phyloP scores from a whole-genome alignment of 768 basidiomycete species.

The Kwoniella sp. region DNA sequence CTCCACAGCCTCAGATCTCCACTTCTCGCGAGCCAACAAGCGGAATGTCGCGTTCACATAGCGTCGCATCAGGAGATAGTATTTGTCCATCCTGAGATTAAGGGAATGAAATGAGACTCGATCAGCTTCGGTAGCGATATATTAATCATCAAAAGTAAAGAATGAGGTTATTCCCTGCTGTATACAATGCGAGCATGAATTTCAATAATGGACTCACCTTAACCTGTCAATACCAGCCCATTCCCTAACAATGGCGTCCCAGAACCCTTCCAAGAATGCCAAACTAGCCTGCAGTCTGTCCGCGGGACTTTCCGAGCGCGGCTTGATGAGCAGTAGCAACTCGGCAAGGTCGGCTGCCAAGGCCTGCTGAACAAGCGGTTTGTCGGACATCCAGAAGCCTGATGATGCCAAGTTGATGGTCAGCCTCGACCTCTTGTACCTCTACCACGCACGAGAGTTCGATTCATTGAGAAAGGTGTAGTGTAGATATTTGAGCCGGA shows the following conservation, averaged over 20 bases:
- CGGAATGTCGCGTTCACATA: slow-evolving; percentile 85
- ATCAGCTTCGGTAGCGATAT: too few relatives aligned
- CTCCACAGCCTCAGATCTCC: slow-evolving; percentile 64
- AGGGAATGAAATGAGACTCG: too few relatives aligned
- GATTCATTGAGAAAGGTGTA: too few relatives aligned
- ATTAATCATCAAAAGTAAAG: too few relatives aligned
- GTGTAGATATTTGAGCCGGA: too few relatives aligned
- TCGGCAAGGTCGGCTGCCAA: slow-evolving; percentile 83
- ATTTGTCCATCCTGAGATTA: slow-evolving; percentile 82
- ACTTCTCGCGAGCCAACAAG: slow-evolving; percentile 69
- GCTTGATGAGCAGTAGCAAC: slow-evolving; percentile 71
- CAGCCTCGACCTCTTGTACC: too few relatives aligned
- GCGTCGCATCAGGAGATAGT: slow-evolving; percentile 87
- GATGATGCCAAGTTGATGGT: too few relatives aligned
- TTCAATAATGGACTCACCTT: slow-evolving; percentile 66
- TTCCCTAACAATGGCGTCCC: slow-evolving; percentile 84
- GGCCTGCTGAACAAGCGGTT: slow-evolving; percentile 91
- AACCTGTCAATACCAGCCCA: slow-evolving; percentile 91
- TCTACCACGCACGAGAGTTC: too few relatives aligned
- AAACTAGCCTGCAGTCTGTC: slow-evolving; percentile 61
- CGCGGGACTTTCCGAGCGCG: slow-evolving; percentile 18
- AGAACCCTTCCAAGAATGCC: slow-evolving; percentile 82
- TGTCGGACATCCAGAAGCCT: slow-evolving; percentile 99
- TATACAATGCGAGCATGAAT: neutral
- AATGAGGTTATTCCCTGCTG: too few relatives aligned